These are phyloP conservation scores for Globisporangium nunn DNA, from an alignment of 352 stramenopile genomes.

Conservation along the genomic window DNA sequence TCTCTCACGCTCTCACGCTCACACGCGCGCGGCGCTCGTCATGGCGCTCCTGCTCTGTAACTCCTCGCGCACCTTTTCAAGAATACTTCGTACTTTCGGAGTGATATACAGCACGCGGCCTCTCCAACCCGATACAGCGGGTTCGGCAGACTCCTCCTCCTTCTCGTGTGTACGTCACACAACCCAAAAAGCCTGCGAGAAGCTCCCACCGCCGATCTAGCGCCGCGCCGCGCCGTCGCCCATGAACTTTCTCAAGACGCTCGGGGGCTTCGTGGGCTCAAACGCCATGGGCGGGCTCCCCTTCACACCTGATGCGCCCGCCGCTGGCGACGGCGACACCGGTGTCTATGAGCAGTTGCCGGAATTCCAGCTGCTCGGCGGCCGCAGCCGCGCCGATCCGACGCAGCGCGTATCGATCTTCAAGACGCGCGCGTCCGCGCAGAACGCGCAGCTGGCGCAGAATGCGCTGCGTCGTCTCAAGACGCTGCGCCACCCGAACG, in stretches of 20 bases:
- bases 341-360: conserved; percentile 53
- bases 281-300: conserved; percentile 67
- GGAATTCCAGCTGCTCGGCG: conserved; percentile 83
- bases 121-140: neutral
- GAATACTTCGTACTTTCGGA: neutral
- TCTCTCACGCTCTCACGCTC: no score
- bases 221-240: no score
- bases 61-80: neutral
- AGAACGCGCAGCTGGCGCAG: conserved; percentile 66
- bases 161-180: no score
- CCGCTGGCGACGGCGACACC: conserved; percentile 7
- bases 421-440: conserved; percentile 87
- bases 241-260: conserved; percentile 90
- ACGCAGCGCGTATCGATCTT: conserved; percentile 87
- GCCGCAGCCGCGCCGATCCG: conserved; percentile 79
- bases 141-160: neutral
- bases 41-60: neutral
- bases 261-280: conserved; percentile 61
- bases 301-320: conserved; percentile 41
- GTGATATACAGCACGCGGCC: neutral
- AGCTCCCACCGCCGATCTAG: no score
- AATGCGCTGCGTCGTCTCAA: conserved; percentile 91
- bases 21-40: neutral
- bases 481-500: conserved; percentile 92
- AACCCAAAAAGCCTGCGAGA: no score